These are phyloP conservation scores for Aureobasidium sp. DNA, from an alignment of 2,329 filamentous ascomycete species.

Conservation along the genomic window DNA sequence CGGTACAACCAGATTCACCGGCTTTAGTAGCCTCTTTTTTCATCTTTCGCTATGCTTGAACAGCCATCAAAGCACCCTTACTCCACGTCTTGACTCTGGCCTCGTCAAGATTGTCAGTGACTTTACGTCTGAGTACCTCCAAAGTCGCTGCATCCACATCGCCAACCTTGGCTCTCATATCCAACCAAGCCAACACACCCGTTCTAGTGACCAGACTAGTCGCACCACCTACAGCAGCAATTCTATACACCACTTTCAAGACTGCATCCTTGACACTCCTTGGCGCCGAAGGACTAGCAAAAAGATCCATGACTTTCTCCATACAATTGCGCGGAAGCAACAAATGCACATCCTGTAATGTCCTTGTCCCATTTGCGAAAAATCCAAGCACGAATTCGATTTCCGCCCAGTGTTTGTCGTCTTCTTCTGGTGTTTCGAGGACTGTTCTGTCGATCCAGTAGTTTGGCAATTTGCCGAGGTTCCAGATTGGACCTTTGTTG, in stretches of 20 bases:
- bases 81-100: conserved; percentile 30
- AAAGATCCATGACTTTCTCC: conserved; percentile 66
- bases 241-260: conserved; percentile 55
- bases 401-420: conserved; percentile 66
- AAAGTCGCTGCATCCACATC: conserved; percentile 45
- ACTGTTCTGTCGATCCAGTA: conserved; percentile 64
- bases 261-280: conserved; percentile 53
- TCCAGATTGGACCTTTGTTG: conserved; percentile 70
- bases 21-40: too few relatives aligned
- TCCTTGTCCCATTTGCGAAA: conserved; percentile 60
- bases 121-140: conserved; percentile 48
- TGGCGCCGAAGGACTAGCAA: conserved; percentile 58
- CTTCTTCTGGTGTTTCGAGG: conserved; percentile 63
- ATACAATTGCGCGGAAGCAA: conserved; percentile 59
- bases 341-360: conserved; percentile 51
- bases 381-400: conserved; percentile 67
- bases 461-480: conserved; percentile 46
- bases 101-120: conserved; percentile 60
- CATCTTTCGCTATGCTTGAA: background rate
- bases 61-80: background rate
- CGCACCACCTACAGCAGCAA: conserved; percentile 63
- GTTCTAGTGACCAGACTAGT: conserved; percentile 74
- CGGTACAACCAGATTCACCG: too few relatives aligned
- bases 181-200: conserved; percentile 68
- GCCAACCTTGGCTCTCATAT: conserved; percentile 49